Conservation (phyloP, 805 yeast species). For the Barnettozyma sp. region DNA sequence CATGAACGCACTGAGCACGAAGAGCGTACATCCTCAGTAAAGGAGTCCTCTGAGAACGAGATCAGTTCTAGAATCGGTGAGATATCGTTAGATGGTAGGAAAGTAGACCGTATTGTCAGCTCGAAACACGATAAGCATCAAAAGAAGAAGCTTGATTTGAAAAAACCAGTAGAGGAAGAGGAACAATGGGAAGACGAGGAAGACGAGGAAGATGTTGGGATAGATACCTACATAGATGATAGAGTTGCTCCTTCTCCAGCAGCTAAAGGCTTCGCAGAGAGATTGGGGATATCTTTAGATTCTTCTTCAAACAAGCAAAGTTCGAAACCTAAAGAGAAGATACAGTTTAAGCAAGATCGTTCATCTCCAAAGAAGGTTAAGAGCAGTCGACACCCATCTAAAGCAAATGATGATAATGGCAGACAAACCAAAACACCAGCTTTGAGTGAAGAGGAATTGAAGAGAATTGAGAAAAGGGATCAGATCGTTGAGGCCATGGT, state of each 20-base stretch:
- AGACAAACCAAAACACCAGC: too few relatives aligned
- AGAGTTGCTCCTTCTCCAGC: slow-evolving; percentile 17
- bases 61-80: slow-evolving; percentile 2
- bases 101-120: too few relatives aligned
- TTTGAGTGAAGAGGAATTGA: slow-evolving; percentile 9
- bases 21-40: neutral
- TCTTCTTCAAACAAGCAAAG: neutral
- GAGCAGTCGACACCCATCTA: too few relatives aligned
- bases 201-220: slow-evolving; percentile 2
- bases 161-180: slow-evolving; percentile 2
- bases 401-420: too few relatives aligned
- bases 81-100: neutral
- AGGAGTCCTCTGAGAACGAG: slow-evolving; percentile 1
- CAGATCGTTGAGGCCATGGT: slow-evolving; percentile 14
- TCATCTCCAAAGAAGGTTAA: neutral
- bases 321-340: slow-evolving; percentile 4
- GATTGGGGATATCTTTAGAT: slow-evolving; percentile 16
- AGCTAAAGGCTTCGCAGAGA: slow-evolving; percentile 20
- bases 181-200: slow-evolving; percentile 13
- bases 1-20: neutral
- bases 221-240: slow-evolving; percentile 7
- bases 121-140: too few relatives aligned
- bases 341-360: neutral
- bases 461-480: slow-evolving; percentile 5
- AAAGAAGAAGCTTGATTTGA: neutral